Evolutionary conservation across 495 filamentous ascomycete genomes (phyloP), one percentile per base, ranked within the genome.

Genomic region (Podospora australis): DNA sequence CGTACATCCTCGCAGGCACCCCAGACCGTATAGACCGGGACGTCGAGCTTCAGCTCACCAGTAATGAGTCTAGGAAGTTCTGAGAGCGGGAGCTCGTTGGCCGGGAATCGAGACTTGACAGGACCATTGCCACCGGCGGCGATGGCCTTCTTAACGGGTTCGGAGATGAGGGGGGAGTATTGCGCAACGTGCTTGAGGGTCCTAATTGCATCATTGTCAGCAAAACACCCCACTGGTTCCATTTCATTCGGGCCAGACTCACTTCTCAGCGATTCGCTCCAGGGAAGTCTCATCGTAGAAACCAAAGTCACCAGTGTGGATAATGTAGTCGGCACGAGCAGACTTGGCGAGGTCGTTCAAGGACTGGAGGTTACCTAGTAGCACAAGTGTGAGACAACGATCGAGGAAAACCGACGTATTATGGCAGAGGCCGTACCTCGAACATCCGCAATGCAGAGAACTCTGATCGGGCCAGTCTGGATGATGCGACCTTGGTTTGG

Each of bases 191-290:
- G 94, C 68, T 94, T 95, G 10, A 99, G 70, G 19, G 94, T 99
- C 74, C 92, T 98, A 62, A 54, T 35, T 11, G 17, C 11, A 22
- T 10, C 39, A 58, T 44, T 7, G 51, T 62, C 34, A 60, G 58
- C 48, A 49, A 1, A 23, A 46, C 32, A 7, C 17, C 39, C 39
- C 7, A 46, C n/a, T n/a, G n/a, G n/a, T n/a, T n/a, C n/a, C n/a
- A n/a, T n/a, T n/a, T n/a, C n/a, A n/a, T n/a, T n/a, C n/a, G n/a
- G n/a, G 26, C 22, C 43, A 53, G 35, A 75, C 88, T 76, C 67
- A 98, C 92, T 99, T 99, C 65, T 99, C 94, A 7, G 92, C 92
- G 73, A 99, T 97, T 47, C 94, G 86, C 58, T 99, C 90, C 25
- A 99, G 72, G 8, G 94, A 99, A 32, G 81, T 85, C 43, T 94